These are phyloP conservation scores for Populus nigra DNA, from an alignment of 345 rosid species.

Conservation along the genomic window DNA sequence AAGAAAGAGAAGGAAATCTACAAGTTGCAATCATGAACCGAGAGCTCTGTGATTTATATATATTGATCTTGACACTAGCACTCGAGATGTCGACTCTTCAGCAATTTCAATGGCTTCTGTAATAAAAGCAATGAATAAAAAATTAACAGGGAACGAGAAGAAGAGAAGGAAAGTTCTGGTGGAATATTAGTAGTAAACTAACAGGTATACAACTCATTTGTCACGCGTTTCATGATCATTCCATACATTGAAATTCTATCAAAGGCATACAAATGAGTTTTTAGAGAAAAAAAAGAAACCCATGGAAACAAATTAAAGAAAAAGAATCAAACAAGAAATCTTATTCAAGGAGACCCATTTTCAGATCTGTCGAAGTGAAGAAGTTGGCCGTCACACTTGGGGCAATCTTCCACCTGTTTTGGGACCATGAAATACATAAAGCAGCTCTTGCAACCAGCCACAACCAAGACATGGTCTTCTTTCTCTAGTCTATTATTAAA, in stretches of 20 bases:
- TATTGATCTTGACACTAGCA: conserved; percentile 9
- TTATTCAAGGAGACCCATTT: conserved; percentile 39
- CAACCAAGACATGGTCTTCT: conserved; percentile 63
- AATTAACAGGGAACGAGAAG: background rate
- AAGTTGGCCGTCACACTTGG: conserved; percentile 74
- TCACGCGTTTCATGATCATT: conserved; percentile 30
- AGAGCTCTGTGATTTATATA: conserved; percentile 4
- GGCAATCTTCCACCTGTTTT: conserved; percentile 71
- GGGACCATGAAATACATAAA: conserved; percentile 93
- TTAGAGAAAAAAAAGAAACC: background rate
- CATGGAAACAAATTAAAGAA: background rate
- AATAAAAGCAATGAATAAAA: background rate
- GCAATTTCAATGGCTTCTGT: conserved; percentile 1
- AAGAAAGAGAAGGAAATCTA: background rate
- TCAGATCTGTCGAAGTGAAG: conserved; percentile 72
- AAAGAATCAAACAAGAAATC: background rate
- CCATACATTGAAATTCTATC: conserved; percentile 33
- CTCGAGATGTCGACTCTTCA: background rate
- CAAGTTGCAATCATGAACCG: conserved; percentile 23
- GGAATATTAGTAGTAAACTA: conserved; percentile 3
- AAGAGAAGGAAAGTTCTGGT: background rate
- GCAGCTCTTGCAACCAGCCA: conserved; percentile 94
- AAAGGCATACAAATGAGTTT: conserved; percentile 19
- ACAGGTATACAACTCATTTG: conserved; percentile 13
- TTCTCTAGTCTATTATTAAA: conserved; percentile 20